Percentiles rank a stretch among this genome's conserved stretches.
phyloP scores from a whole-genome alignment of 2,329 filamentous ascomycete species.

The Fusarium chuoi region DNA sequence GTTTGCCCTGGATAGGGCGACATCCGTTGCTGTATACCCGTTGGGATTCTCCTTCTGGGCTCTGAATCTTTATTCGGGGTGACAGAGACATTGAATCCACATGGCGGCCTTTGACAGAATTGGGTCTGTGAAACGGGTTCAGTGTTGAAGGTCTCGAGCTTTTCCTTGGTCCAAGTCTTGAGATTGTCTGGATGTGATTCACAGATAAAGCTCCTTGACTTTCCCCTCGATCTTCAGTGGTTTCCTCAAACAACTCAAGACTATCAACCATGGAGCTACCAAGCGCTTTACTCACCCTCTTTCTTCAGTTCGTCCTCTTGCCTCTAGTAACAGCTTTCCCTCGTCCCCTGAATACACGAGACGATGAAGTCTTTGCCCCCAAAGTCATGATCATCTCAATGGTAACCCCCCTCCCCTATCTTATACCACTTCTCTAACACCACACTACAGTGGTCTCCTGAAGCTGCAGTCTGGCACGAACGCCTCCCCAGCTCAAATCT shows the following conservation, averaged over 20 bases:
- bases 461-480: conserved; percentile 70
- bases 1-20: conserved; percentile 3
- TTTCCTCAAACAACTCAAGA: background rate
- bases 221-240: background rate
- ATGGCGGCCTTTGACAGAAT: background rate
- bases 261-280: conserved; percentile 17
- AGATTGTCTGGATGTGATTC: too few relatives aligned
- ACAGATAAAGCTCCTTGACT: conserved; percentile 11
- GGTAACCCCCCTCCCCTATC: conserved; percentile 53
- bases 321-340: background rate
- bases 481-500: conserved; percentile 58
- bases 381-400: conserved; percentile 72
- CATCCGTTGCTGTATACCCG: conserved; percentile 1
- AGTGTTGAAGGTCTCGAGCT: conserved; percentile 11
- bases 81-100: conserved; percentile 37
- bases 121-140: conserved; percentile 20
- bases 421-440: background rate
- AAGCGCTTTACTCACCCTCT: conserved; percentile 4
- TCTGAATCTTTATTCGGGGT: conserved; percentile 14
- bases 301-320: background rate
- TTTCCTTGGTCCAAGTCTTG: background rate
- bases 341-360: background rate
- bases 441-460: conserved; percentile 65
- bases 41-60: background rate
- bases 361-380: conserved; percentile 54